These are phyloP conservation scores for Cyclostephanos invisitatus DNA, from an alignment of 108 stramenopile genomes.

Conservation along the genomic window DNA sequence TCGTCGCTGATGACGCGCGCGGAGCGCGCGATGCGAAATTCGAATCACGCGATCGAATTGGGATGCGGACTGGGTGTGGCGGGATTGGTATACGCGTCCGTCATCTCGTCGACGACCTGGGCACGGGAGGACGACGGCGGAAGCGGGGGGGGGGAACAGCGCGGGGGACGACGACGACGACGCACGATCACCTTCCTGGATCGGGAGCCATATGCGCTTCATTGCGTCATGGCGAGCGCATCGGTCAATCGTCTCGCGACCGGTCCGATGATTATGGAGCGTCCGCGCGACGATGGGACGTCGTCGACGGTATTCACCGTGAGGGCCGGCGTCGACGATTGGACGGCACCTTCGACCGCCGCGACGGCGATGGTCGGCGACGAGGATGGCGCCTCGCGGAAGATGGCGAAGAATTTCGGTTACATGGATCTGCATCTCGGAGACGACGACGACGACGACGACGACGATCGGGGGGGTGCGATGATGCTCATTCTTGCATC, in stretches of 20 bases:
- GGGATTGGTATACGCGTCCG: conserved; percentile 30
- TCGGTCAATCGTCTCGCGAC: conserved; percentile 29
- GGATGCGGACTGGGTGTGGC: conserved; percentile 50
- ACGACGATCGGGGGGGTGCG: conserved; percentile 9
- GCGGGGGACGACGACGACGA: no score
- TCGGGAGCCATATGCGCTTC: conserved; percentile 54
- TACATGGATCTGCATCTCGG: conserved; percentile 21
- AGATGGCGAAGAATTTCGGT: conserved; percentile 23
- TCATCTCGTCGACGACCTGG: not conserved
- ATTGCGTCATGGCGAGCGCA: conserved; percentile 56
- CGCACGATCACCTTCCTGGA: conserved; percentile 50
- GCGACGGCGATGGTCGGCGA: conserved; percentile 3
- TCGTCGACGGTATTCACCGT: conserved; percentile 6
- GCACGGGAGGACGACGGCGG: not conserved
- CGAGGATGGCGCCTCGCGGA: not conserved
- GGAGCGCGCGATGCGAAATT: conserved; percentile 12
- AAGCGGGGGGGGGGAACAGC: no score
- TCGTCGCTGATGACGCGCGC: conserved; percentile 1
- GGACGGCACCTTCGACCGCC: conserved; percentile 25
- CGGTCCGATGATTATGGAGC: conserved; percentile 17
- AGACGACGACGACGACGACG: conserved; percentile 5
- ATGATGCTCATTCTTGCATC: conserved; percentile 30
- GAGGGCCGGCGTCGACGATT: conserved; percentile 41
- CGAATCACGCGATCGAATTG: conserved; percentile 38
- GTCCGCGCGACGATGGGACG: not conserved